Evolutionary conservation across 2,329 filamentous ascomycete species (phyloP), one percentile per base, ranked within the genome.

Genomic region (Trichoderma aggressivum): DNA sequence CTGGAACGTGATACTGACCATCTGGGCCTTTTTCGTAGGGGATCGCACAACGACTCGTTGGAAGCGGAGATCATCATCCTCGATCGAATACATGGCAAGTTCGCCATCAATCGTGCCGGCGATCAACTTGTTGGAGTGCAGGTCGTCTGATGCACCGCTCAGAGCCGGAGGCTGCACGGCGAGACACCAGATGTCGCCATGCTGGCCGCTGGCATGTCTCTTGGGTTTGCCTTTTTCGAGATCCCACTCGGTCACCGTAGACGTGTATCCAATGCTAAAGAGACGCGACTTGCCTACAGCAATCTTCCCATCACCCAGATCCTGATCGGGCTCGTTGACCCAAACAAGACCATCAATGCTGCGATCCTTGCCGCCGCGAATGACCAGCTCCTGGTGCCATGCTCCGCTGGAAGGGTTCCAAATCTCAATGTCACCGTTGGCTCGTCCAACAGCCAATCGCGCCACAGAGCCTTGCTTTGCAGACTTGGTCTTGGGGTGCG

Each of bases 141-240:
- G 78, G 83, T 84, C 64, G 26, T 80, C 79, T 14, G 70, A 50
- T 12, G 77, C 75, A 64, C 77, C 77, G 34, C 79, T 79, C 53
- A 70, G 50, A 32, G 75, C 74, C 3, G 73, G 84, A 3, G 95
- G 96, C 82, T 98, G 95, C 16, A 91, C 92, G 71, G 93, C 93
- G 77, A 99, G 88, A 82, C 95, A 98, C 96, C 96, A 99, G 73
- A 98, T 95, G 78, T 98, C 94, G 74, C 94, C 94, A 81, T 97
- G 94, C 81, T 97, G 97, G 59, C 95, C 96, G 77, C 92, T 94
- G 21, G 93, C 94, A 80, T 97, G 92, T 72, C 92, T 89, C 82
- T 91, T 88, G 12, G 94, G 92, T 70, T 89, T 86, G 16, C 93
- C 94, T 74, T 90, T 92, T 75, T 90, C 89, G 28, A 99, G 85